phyloP scores from a whole-genome alignment of 1,284 basidiomycete species.

The Pseudozyma hubeiensis region DNA sequence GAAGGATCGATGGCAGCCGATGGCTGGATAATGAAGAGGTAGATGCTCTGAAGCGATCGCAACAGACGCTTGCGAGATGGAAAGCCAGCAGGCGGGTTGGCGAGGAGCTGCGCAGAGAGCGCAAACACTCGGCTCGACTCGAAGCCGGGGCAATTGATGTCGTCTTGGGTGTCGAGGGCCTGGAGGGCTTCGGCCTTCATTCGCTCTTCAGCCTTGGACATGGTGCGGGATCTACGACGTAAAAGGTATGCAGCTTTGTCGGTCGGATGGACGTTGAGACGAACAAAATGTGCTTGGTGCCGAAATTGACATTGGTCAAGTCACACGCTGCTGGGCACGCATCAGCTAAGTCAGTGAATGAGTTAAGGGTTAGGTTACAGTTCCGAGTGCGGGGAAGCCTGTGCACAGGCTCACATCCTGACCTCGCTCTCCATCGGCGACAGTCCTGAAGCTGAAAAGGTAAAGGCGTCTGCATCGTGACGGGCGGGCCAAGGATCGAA shows the following conservation, averaged over 20 bases:
- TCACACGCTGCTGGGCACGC: no score
- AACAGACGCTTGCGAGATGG: conserved; percentile 55
- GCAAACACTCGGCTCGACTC: conserved; percentile 63
- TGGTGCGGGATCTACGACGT: conserved; percentile 3
- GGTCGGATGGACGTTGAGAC: neutral
- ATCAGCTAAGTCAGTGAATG: no score
- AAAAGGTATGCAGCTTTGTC: neutral
- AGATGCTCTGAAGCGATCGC: conserved; percentile 57
- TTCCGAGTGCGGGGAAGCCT: conserved; percentile 18
- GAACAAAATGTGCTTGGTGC: neutral
- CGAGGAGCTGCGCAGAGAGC: conserved; percentile 53
- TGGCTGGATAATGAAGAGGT: conserved; percentile 64
- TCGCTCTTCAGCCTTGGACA: conserved; percentile 34
- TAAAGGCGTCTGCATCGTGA: neutral
- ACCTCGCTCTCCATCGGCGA: no score
- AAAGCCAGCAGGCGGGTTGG: conserved; percentile 51
- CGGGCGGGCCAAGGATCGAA: neutral
- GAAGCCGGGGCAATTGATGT: conserved; percentile 58
- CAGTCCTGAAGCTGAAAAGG: neutral
- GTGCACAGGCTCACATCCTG: neutral
- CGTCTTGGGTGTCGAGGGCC: conserved; percentile 48
- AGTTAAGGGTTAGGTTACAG: no score
- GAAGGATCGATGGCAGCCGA: conserved; percentile 50
- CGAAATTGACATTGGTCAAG: no score
- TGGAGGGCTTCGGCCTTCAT: conserved; percentile 53